Evolutionary conservation across 768 basidiomycete species (phyloP).

Genomic region (Trametes gibbosa): DNA sequence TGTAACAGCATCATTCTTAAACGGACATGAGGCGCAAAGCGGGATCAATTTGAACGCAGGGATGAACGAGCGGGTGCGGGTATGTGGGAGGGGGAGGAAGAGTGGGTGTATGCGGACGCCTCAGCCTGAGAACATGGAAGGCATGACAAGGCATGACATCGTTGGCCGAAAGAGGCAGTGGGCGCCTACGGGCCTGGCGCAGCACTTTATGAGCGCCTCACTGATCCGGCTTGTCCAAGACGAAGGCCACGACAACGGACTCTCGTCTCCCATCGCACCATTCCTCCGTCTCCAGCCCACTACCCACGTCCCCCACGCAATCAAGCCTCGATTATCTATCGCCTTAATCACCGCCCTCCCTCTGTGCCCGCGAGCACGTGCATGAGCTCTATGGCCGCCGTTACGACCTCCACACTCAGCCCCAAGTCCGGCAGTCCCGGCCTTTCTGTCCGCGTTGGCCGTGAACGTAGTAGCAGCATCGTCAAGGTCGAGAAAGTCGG

Average conservation of each 20-base stretch:
- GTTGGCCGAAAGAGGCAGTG: neutral
- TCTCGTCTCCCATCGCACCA: slow-evolving; percentile 5
- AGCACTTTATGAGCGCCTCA: slow-evolving; percentile 13
- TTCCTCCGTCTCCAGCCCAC: neutral
- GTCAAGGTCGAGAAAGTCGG: slow-evolving; percentile 86
- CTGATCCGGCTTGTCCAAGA: slow-evolving; percentile 5
- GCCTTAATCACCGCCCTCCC: too few species aligned
- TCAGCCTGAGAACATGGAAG: neutral
- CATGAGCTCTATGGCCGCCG: slow-evolving; percentile 6
- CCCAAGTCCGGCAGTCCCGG: slow-evolving; percentile 17
- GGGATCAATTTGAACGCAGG: neutral
- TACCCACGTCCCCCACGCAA: neutral
- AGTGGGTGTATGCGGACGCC: neutral
- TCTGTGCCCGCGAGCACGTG: neutral
- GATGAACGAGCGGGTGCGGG: neutral
- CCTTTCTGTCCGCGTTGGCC: slow-evolving; percentile 23
- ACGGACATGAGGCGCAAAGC: neutral
- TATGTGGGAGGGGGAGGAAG: neutral
- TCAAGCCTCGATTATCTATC: too few species aligned
- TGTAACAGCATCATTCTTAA: slow-evolving; percentile 47
- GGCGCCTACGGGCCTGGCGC: slow-evolving; percentile 1
- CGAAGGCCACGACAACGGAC: slow-evolving; percentile 19
- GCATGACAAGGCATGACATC: slow-evolving; percentile 16
- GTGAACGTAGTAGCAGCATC: slow-evolving; percentile 56
- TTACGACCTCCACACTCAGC: slow-evolving; percentile 10